Evolutionary conservation across 164 flowering plant genomes (phyloP).

Genomic region (Vitis rupestris): DNA sequence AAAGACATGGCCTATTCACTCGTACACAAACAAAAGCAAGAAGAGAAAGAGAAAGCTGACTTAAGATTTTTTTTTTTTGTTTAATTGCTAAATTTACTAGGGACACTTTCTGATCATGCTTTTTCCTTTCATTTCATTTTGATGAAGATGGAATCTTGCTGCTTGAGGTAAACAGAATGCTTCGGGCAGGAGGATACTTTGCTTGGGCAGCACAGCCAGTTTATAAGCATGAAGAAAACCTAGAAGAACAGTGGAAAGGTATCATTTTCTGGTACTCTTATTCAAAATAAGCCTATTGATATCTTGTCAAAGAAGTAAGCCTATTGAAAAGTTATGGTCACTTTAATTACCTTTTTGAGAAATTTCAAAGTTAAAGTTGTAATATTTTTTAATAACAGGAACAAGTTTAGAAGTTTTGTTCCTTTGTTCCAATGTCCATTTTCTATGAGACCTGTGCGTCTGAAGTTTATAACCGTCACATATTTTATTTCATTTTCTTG

Average conservation of each 20-base stretch:
- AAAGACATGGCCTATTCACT: too few relatives aligned
- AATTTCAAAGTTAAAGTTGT: too few relatives aligned
- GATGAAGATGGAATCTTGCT: slow-evolving; percentile 65
- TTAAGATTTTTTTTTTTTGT: too few relatives aligned
- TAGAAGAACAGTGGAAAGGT: slow-evolving; percentile 88
- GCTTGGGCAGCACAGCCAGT: slow-evolving; percentile 96
- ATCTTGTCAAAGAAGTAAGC: too few relatives aligned
- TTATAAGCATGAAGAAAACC: slow-evolving; percentile 69
- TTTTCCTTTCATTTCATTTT: slow-evolving; percentile 9
- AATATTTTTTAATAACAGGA: too few relatives aligned
- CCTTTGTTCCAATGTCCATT: background rate
- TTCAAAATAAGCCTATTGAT: too few relatives aligned
- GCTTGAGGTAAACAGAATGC: slow-evolving; percentile 85
- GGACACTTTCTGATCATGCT: slow-evolving; percentile 8
- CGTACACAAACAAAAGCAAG: too few relatives aligned
- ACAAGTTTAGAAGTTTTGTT: background rate
- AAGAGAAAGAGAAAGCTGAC: too few relatives aligned
- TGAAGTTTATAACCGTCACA: background rate
- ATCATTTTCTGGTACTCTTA: slow-evolving; percentile 1
- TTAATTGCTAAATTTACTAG: background rate
- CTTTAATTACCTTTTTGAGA: too few relatives aligned
- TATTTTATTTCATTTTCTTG: background rate
- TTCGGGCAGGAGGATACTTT: slow-evolving; percentile 84
- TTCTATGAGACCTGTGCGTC: background rate
- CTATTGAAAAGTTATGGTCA: too few relatives aligned